Conservation (phyloP, 331 rosid genomes). For the Ulmus americana region DNA sequence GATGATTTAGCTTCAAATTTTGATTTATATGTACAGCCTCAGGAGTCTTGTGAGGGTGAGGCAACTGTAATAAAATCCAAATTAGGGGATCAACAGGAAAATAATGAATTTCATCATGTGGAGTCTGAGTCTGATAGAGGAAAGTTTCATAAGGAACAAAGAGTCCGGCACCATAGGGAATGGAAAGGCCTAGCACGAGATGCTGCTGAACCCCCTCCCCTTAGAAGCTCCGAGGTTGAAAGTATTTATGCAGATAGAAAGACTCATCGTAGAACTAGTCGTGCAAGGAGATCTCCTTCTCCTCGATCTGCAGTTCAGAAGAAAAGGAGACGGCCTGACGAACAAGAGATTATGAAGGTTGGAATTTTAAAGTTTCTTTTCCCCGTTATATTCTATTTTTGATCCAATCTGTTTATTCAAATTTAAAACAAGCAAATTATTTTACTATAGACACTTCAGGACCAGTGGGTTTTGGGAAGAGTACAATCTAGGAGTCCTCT, state of each 20-base stretch:
- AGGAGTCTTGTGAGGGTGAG: conserved; percentile 37
- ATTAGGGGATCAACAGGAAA: conserved; percentile 37
- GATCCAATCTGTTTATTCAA: neutral
- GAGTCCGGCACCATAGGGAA: conserved; percentile 65
- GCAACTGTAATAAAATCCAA: conserved; percentile 32
- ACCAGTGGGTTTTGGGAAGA: no score
- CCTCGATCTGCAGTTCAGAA: conserved; percentile 42
- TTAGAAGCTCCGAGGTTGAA: conserved; percentile 50
- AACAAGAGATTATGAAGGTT: conserved; percentile 59
- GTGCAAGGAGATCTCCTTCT: conserved; percentile 41
- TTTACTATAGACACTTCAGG: neutral
- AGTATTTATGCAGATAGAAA: conserved; percentile 36
- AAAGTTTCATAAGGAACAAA: conserved; percentile 43
- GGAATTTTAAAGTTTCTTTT: conserved; percentile 12
- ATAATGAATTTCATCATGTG: conserved; percentile 29
- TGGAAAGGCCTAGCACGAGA: conserved; percentile 71
- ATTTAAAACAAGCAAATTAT: neutral
- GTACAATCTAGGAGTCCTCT: no score
- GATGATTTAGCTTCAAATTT: conserved; percentile 68
- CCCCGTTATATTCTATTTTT: conserved; percentile 10
- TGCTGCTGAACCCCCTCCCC: conserved; percentile 50
- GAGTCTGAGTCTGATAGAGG: conserved; percentile 49
- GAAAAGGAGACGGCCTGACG: conserved; percentile 69
- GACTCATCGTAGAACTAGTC: conserved; percentile 24
- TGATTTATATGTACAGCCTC: conserved; percentile 48